A percentile compares a stretch with the other conserved stretches of the same genome.
phyloP scores from a whole-genome alignment of 306 rosid genomes.

The Lathyrus tuberosus region DNA sequence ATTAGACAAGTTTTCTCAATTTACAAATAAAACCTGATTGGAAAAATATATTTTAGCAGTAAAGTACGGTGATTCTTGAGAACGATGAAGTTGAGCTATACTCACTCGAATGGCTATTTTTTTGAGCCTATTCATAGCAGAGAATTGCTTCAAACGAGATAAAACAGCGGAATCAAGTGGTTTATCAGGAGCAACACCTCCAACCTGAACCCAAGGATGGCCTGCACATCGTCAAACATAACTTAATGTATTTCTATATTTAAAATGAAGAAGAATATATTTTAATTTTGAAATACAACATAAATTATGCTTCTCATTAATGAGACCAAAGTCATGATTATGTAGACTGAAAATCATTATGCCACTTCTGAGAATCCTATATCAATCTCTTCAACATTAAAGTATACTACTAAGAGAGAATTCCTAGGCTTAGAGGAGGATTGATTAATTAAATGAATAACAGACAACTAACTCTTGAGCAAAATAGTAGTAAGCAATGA shows the following conservation, averaged over 20 bases:
- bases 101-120: slow-evolving; percentile 93
- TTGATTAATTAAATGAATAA: background rate
- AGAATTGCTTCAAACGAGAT: slow-evolving; percentile 91
- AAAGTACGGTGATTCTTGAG: slow-evolving; percentile 11
- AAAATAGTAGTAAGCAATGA: slow-evolving; percentile 8
- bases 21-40: slow-evolving; percentile 1
- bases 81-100: slow-evolving; percentile 15
- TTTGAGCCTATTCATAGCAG: slow-evolving; percentile 88
- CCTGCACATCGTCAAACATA: slow-evolving; percentile 56
- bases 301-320: slow-evolving; percentile 21
- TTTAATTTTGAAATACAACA: slow-evolving; percentile 3
- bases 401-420: slow-evolving; percentile 6
- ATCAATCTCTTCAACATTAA: slow-evolving; percentile 22
- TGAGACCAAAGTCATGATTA: slow-evolving; percentile 14
- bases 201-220: slow-evolving; percentile 90
- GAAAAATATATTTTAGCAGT: slow-evolving; percentile 24
- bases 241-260: slow-evolving; percentile 32
- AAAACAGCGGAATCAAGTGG: slow-evolving; percentile 94
- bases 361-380: background rate
- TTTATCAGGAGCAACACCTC: slow-evolving; percentile 84
- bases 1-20: slow-evolving; percentile 10
- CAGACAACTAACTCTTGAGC: background rate
- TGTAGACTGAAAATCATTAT: background rate
- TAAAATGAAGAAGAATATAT: slow-evolving; percentile 13
- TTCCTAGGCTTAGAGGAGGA: slow-evolving; percentile 8